Conservation (phyloP, 768 basidiomycete genomes). For the Calvatia gigantea region DNA sequence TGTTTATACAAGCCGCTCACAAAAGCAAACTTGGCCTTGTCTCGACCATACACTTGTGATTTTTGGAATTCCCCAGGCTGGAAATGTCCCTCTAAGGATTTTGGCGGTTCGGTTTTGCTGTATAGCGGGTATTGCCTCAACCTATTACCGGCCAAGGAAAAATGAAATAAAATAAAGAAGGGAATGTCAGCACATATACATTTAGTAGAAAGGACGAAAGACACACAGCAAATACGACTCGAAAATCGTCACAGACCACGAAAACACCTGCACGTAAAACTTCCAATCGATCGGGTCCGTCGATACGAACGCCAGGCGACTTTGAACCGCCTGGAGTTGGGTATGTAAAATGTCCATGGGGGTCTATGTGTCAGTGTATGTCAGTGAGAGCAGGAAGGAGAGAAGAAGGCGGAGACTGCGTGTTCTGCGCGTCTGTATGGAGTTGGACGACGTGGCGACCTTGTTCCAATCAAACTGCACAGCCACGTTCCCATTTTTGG, state of each 20-base stretch:
- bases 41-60: conserved; percentile 86
- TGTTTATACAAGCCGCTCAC: conserved; percentile 75
- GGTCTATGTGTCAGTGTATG: too few species aligned
- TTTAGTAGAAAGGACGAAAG: conserved; percentile 1
- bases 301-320: conserved; percentile 65
- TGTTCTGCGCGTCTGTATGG: neutral
- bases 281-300: conserved; percentile 79
- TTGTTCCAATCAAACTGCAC: neutral
- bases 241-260: conserved; percentile 77
- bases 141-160: conserved; percentile 38
- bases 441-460: neutral
- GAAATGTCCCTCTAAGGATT: conserved; percentile 67
- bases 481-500: neutral
- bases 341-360: conserved; percentile 66
- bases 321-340: conserved; percentile 55
- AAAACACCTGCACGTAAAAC: conserved; percentile 71
- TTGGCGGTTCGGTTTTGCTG: conserved; percentile 68
- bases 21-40: conserved; percentile 84
- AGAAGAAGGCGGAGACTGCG: neutral
- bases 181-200: neutral
- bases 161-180: conserved; percentile 7
- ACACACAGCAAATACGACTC: conserved; percentile 86
- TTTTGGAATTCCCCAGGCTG: conserved; percentile 73
- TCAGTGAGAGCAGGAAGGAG: conserved; percentile 17
- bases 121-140: conserved; percentile 86